Conservation (phyloP, 2,329 filamentous ascomycete genomes). For the Penicillium hesseltinei region DNA sequence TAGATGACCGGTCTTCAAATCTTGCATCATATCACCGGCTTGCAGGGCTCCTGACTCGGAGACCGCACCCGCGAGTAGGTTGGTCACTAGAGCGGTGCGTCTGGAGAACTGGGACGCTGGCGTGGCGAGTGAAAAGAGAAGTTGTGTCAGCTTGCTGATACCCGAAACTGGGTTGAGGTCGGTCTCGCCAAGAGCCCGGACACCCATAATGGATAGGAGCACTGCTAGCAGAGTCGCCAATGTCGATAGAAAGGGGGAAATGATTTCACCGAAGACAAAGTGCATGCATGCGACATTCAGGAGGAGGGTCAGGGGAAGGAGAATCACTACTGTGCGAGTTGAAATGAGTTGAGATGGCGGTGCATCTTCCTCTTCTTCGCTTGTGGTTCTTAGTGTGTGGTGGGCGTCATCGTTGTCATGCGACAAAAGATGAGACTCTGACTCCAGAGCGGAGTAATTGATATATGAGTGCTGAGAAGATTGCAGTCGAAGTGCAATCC, state of each 20-base stretch:
- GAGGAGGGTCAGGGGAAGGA: conserved; percentile 71
- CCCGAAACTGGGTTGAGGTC: conserved; percentile 95
- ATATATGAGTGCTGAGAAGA: conserved; percentile 28
- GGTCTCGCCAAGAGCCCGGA: conserved; percentile 70
- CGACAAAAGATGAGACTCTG: conserved; percentile 4
- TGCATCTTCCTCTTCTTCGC: conserved; percentile 66
- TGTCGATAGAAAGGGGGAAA: conserved; percentile 73
- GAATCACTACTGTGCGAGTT: conserved; percentile 66
- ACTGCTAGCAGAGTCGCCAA: conserved; percentile 83
- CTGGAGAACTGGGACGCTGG: conserved; percentile 75
- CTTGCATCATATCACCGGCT: conserved; percentile 94
- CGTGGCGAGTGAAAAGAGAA: conserved; percentile 89
- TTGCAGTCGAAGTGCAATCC: conserved; percentile 25
- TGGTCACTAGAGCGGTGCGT: conserved; percentile 82
- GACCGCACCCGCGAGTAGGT: conserved; percentile 88
- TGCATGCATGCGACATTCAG: conserved; percentile 81
- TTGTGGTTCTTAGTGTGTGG: background rate
- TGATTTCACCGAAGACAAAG: conserved; percentile 76
- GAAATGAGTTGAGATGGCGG: conserved; percentile 80
- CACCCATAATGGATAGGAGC: conserved; percentile 62
- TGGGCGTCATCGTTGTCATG: conserved; percentile 4
- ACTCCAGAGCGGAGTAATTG: conserved; percentile 31
- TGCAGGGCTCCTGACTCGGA: conserved; percentile 83
- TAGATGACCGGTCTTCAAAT: conserved; percentile 92
- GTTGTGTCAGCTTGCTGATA: conserved; percentile 92